A percentile compares a stretch with the other conserved stretches of the same genome.
Conservation (phyloP, 1,284 basidiomycete species). For the Puccinia coronata region DNA sequence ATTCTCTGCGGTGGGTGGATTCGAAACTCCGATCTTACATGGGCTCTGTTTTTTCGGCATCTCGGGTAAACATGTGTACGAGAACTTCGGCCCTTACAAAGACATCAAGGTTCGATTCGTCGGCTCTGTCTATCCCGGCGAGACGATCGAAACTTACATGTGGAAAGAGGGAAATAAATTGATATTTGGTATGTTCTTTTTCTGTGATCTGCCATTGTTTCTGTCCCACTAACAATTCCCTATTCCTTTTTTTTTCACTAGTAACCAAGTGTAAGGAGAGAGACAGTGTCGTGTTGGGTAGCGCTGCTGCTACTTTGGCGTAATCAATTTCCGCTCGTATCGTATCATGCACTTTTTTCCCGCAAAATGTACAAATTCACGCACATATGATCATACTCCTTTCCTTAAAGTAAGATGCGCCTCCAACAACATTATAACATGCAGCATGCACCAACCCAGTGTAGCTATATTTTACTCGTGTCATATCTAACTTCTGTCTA, state of each 20-base stretch:
- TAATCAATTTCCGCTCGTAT: background rate
- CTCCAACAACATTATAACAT: too few species aligned
- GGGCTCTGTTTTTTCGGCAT: conserved; percentile 91
- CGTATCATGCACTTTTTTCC: background rate
- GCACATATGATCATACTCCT: too few species aligned
- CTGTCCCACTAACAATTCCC: background rate
- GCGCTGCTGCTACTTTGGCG: conserved; percentile 38
- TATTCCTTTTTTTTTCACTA: background rate
- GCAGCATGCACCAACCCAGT: too few species aligned
- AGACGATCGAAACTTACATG: conserved; percentile 67
- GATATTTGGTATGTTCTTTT: conserved; percentile 41
- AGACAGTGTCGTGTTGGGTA: conserved; percentile 34
- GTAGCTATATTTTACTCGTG: too few species aligned
- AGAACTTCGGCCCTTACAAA: conserved; percentile 79
- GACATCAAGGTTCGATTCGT: conserved; percentile 96
- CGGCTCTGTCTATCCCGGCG: conserved; percentile 89
- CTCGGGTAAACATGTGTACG: conserved; percentile 87
- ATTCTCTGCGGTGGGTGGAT: conserved; percentile 91
- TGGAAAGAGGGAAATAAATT: conserved; percentile 47
- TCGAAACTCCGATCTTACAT: conserved; percentile 75
- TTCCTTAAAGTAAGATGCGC: too few species aligned
- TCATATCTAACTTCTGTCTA: too few species aligned
- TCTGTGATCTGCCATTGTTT: background rate
- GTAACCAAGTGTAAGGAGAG: conserved; percentile 49
- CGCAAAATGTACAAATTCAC: too few species aligned